Evolutionary conservation across 805 yeast species (phyloP).

Genomic region (Saturnispora serradocipensis): DNA sequence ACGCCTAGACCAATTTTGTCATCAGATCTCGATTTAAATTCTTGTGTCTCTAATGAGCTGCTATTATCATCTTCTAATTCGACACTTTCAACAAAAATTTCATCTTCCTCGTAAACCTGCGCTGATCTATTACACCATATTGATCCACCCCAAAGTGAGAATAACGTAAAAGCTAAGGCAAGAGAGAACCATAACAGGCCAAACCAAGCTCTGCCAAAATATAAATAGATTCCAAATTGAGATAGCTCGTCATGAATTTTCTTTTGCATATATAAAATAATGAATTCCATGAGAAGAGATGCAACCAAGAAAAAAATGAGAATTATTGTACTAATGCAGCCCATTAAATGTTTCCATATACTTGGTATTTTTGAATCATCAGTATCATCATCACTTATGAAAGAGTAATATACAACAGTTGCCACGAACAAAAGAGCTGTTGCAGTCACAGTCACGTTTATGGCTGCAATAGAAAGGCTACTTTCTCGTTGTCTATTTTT

Average conservation of each 20-base stretch:
- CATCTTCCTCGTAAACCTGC: neutral
- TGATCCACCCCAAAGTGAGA: conserved; percentile 32
- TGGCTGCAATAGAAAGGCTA: conserved; percentile 24
- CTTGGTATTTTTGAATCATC: conserved; percentile 29
- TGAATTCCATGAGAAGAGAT: conserved; percentile 28
- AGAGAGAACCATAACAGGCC: conserved; percentile 36
- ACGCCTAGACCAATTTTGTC: neutral
- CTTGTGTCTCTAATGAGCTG: conserved; percentile 2
- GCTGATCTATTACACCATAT: conserved; percentile 47
- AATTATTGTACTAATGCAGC: conserved; percentile 18
- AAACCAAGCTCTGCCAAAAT: conserved; percentile 30
- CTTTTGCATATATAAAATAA: conserved; percentile 19
- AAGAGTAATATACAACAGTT: conserved; percentile 30
- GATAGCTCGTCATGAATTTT: conserved; percentile 30
- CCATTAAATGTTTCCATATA: conserved; percentile 29
- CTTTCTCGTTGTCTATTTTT: conserved; percentile 15
- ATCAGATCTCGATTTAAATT: neutral
- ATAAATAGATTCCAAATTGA: conserved; percentile 38
- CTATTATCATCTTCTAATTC: conserved; percentile 2
- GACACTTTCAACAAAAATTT: neutral
- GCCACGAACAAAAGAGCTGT: conserved; percentile 26
- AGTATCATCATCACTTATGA: conserved; percentile 24
- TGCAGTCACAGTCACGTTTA: conserved; percentile 23
- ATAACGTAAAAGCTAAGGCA: conserved; percentile 19
- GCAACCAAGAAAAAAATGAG: neutral